Evolutionary conservation across 345 rosid species (phyloP).

Genomic region (Fremontodendron californicum): DNA sequence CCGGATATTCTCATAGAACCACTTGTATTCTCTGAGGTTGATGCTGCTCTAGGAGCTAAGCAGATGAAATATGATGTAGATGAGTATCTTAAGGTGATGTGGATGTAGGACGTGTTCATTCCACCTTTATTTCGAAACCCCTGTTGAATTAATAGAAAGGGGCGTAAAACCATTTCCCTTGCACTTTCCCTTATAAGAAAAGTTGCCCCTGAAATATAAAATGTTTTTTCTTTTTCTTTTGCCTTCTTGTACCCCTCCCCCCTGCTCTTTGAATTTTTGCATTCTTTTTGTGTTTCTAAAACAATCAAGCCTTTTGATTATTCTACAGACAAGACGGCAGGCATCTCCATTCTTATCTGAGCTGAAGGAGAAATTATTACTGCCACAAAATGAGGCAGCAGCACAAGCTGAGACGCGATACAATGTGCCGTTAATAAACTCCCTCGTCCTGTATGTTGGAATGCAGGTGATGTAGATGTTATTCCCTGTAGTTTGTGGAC

Average conservation of each 20-base stretch:
- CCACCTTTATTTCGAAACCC: background rate
- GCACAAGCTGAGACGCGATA: slow-evolving; percentile 34
- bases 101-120: background rate
- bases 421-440: slow-evolving; percentile 38
- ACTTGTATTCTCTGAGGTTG: slow-evolving; percentile 17
- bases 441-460: slow-evolving; percentile 38
- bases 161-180: background rate
- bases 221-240: too few relatives aligned
- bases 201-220: background rate
- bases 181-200: background rate
- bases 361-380: slow-evolving; percentile 28
- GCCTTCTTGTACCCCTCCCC: too few relatives aligned
- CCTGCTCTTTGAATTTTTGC: too few relatives aligned
- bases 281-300: background rate
- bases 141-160: background rate
- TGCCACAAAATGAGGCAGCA: slow-evolving; percentile 33
- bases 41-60: slow-evolving; percentile 30
- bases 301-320: background rate
- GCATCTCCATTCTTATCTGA: slow-evolving; percentile 34
- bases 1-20: background rate
- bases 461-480: slow-evolving; percentile 31
- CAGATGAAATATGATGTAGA: slow-evolving; percentile 43
- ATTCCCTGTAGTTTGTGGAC: background rate
- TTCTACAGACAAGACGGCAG: slow-evolving; percentile 29
- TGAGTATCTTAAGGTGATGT: slow-evolving; percentile 39